Percentiles rank a stretch among this genome's conserved stretches.
Conservation (phyloP, 352 stramenopile genomes). For the Globisporangium viniferum region DNA sequence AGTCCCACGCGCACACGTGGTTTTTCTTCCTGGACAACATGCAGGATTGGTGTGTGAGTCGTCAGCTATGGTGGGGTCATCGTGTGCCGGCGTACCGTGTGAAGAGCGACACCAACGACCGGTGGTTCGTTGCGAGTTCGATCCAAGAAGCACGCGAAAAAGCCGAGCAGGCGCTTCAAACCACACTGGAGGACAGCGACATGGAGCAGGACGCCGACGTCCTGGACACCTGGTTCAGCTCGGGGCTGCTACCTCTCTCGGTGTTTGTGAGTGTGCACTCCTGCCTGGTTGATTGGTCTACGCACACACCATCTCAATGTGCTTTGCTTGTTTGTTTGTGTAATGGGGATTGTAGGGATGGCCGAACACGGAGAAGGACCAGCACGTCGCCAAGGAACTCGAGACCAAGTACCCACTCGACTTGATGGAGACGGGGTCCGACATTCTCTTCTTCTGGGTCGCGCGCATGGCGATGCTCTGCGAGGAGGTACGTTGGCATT, state of each 20-base stretch:
- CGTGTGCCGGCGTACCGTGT: constrained; percentile 97
- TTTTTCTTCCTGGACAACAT: constrained; percentile 99
- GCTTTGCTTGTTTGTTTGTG: constrained; percentile 36
- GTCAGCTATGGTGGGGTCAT: constrained; percentile 99
- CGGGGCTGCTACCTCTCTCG: constrained; percentile 93
- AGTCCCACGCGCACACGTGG: constrained; percentile 92
- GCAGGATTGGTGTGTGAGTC: constrained; percentile 98
- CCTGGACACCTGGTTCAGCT: constrained; percentile 99
- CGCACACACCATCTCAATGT: not conserved
- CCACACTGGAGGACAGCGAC: constrained; percentile 61
- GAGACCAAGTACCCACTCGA: constrained; percentile 53
- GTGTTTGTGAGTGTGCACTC: constrained; percentile 42
- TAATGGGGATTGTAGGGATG: constrained; percentile 71
- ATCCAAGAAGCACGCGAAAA: constrained; percentile 90
- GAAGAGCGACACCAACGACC: constrained; percentile 37
- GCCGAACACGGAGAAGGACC: constrained; percentile 81
- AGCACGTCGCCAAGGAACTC: constrained; percentile 24
- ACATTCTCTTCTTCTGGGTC: constrained; percentile 99
- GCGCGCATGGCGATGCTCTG: constrained; percentile 99
- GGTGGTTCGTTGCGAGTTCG: constrained; percentile 95
- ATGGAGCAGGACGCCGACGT: constrained; percentile 98
- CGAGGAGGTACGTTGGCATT: constrained; percentile 81
- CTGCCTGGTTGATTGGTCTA: not conserved
- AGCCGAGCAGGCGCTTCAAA: constrained; percentile 82
- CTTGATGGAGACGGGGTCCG: constrained; percentile 91